Evolutionary conservation across 129 eudicot genomes (phyloP).

Genomic region (Arctium minus): DNA sequence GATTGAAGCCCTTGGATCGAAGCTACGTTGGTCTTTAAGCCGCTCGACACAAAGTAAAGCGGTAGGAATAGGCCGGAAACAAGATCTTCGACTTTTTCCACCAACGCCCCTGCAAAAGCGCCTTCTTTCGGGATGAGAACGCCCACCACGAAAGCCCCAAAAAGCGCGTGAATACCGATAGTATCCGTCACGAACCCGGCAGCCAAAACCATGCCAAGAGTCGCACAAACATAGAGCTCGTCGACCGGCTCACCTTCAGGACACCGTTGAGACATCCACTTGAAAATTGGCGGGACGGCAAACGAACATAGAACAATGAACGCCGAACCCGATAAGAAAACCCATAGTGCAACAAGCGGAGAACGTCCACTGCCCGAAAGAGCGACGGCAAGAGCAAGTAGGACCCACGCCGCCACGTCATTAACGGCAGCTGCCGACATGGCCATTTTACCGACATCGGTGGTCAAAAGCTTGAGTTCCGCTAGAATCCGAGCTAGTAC

Average conservation of each 20-base stretch:
- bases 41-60: slow-evolving; percentile 76
- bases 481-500: slow-evolving; percentile 82
- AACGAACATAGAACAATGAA: slow-evolving; percentile 44
- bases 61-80: slow-evolving; percentile 75
- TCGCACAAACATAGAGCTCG: slow-evolving; percentile 65
- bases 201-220: slow-evolving; percentile 61
- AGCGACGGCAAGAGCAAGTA: slow-evolving; percentile 74
- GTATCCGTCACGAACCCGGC: slow-evolving; percentile 69
- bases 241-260: slow-evolving; percentile 78
- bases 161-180: slow-evolving; percentile 81
- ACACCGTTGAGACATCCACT: slow-evolving; percentile 61
- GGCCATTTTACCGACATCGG: slow-evolving; percentile 82
- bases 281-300: slow-evolving; percentile 53
- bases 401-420: slow-evolving; percentile 80
- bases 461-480: slow-evolving; percentile 81
- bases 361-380: slow-evolving; percentile 62
- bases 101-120: slow-evolving; percentile 69
- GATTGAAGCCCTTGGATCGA: slow-evolving; percentile 73
- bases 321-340: slow-evolving; percentile 54
- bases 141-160: slow-evolving; percentile 81
- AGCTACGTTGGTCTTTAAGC: slow-evolving; percentile 72
- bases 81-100: slow-evolving; percentile 84
- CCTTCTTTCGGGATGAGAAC: slow-evolving; percentile 77
- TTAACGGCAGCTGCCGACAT: slow-evolving; percentile 95
- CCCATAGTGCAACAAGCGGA: slow-evolving; percentile 64